Conservation (phyloP, 495 filamentous ascomycete genomes). For the Schizothecium vesticola region DNA sequence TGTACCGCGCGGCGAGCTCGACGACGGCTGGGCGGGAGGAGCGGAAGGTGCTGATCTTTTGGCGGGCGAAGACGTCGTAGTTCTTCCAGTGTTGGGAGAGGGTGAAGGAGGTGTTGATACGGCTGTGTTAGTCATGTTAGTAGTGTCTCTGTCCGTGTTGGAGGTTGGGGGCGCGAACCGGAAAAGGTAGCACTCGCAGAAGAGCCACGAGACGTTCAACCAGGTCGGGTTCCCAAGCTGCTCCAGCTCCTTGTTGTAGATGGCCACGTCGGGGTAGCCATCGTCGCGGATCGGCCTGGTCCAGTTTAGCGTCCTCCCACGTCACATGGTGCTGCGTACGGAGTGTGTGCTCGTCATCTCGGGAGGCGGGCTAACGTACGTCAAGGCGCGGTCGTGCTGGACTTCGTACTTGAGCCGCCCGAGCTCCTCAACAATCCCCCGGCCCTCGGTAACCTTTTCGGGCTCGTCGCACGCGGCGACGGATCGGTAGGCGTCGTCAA, state of each 20-base stretch:
- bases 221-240: constrained; percentile 68
- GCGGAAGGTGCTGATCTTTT: constrained; percentile 89
- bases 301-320: constrained; percentile 4
- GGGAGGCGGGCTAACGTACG: constrained; percentile 46
- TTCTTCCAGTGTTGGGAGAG: constrained; percentile 78
- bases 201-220: constrained; percentile 85
- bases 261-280: constrained; percentile 66
- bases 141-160: background rate
- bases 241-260: constrained; percentile 82
- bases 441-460: constrained; percentile 71
- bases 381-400: constrained; percentile 80
- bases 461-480: constrained; percentile 55
- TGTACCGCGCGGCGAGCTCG: constrained; percentile 84
- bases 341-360: background rate
- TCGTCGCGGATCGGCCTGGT: constrained; percentile 76
- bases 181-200: constrained; percentile 91
- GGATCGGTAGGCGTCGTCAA: constrained; percentile 85
- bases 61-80: constrained; percentile 86
- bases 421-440: constrained; percentile 73
- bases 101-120: constrained; percentile 69
- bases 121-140: constrained; percentile 44
- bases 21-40: constrained; percentile 89
- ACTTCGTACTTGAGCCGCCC: constrained; percentile 90
- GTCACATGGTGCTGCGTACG: background rate
- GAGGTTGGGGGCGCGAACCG: constrained; percentile 38